A percentile compares a stretch with the other conserved stretches of the same genome.
These are phyloP conservation scores for Cyclotella baltica DNA, from an alignment of 108 stramenopile genomes.

Conservation along the genomic window DNA sequence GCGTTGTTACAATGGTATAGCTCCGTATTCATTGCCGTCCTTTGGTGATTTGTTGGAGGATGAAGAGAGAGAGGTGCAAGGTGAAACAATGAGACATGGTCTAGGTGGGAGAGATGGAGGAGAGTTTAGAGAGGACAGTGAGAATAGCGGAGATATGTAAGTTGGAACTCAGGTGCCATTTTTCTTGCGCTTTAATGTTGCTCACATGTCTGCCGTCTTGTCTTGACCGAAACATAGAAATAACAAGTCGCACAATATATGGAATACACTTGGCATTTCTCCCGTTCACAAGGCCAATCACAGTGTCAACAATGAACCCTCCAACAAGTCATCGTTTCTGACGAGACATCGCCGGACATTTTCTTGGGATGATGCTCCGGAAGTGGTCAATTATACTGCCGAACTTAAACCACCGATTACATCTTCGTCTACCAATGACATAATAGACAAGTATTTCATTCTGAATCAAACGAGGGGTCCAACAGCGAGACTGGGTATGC, in stretches of 20 bases:
- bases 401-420: background rate
- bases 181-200: too few species aligned
- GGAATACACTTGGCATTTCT: too few species aligned
- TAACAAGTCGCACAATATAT: too few species aligned
- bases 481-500: slow-evolving; percentile 10
- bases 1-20: background rate
- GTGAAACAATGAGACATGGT: background rate
- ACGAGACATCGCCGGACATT: slow-evolving; percentile 3
- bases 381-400: background rate
- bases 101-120: background rate
- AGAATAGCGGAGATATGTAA: too few species aligned
- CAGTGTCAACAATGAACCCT: too few species aligned
- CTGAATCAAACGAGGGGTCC: too few species aligned
- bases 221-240: too few species aligned
- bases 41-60: slow-evolving; percentile 27
- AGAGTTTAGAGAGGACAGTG: slow-evolving; percentile 1
- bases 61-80: slow-evolving; percentile 2
- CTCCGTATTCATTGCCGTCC: slow-evolving; percentile 11
- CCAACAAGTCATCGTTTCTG: too few species aligned
- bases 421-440: background rate
- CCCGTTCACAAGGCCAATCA: slow-evolving; percentile 14
- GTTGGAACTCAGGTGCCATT: too few species aligned
- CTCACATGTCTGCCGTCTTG: too few species aligned
- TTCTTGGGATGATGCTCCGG: slow-evolving; percentile 12
- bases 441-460: background rate